phyloP scores from a whole-genome alignment of 2,329 filamentous ascomycete species.

The Fonsecaea multimorphosa region DNA sequence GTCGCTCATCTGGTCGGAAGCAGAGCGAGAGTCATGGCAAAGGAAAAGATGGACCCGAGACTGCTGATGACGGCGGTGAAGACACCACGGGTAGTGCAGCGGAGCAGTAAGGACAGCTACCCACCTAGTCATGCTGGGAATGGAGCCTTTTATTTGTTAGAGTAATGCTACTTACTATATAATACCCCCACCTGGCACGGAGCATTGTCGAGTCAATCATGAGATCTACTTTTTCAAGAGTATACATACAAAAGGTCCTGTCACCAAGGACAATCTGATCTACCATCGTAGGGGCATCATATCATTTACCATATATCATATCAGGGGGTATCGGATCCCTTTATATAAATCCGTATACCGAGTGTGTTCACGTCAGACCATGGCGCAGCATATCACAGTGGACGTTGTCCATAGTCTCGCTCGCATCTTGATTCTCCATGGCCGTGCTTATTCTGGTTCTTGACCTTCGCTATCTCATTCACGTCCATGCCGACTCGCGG shows the following conservation, averaged over 20 bases:
- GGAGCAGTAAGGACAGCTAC: background rate
- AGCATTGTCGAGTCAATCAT: background rate
- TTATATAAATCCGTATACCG: background rate
- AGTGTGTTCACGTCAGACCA: background rate
- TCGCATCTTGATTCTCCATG: background rate
- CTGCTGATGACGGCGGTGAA: background rate
- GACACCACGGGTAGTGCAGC: background rate
- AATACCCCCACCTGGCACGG: background rate
- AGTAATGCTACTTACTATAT: slow-evolving; percentile 16
- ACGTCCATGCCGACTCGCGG: background rate
- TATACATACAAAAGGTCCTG: background rate
- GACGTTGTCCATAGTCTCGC: no score
- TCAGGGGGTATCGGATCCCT: background rate
- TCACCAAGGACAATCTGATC: background rate
- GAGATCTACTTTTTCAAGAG: background rate
- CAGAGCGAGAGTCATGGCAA: slow-evolving; percentile 17
- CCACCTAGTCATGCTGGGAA: background rate
- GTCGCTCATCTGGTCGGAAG: background rate
- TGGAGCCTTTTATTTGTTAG: background rate
- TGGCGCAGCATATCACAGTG: background rate
- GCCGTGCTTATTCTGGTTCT: background rate
- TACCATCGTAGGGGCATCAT: background rate
- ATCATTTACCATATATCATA: background rate
- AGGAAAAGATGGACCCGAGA: slow-evolving; percentile 18
- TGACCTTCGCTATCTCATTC: background rate